These are phyloP conservation scores for Dendrobium chrysotoxum DNA, from an alignment of 106 monocot species.

Conservation along the genomic window DNA sequence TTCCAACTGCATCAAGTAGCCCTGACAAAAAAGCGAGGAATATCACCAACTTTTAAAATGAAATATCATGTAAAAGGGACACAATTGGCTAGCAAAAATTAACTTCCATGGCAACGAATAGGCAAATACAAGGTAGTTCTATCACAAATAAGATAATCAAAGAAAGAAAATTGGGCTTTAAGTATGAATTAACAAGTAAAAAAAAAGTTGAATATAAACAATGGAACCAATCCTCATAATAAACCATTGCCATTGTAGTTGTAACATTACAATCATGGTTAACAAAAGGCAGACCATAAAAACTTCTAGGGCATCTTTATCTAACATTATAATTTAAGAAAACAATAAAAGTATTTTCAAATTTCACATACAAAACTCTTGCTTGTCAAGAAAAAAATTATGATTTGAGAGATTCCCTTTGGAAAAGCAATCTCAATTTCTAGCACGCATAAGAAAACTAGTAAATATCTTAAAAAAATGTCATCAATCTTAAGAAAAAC, in stretches of 20 bases:
- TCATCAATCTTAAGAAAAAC: not conserved
- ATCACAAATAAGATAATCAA: not conserved
- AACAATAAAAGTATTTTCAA: not conserved
- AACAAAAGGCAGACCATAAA: not conserved
- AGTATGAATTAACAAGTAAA: not conserved
- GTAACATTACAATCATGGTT: conserved; percentile 4
- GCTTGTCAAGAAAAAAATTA: not conserved
- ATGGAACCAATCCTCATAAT: not conserved
- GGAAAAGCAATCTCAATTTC: not conserved
- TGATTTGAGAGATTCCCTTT: not conserved
- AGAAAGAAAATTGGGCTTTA: not conserved
- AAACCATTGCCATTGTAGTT: not conserved
- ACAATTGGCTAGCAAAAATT: not conserved
- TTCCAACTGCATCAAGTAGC: not conserved
- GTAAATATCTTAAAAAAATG: not conserved
- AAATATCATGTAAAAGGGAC: not conserved
- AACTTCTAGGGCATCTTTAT: not conserved
- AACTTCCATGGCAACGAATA: not conserved
- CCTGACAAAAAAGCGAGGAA: not conserved
- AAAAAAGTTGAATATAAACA: not conserved
- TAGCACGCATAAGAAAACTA: not conserved
- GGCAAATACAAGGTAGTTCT: not conserved
- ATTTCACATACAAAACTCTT: not conserved
- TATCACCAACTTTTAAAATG: not conserved
- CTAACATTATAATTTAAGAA: not conserved